A percentile compares a stretch with the other conserved stretches of the same genome.
Evolutionary conservation across 441 rosid genomes (phyloP).

Genomic region (Biscutella laevigata): DNA sequence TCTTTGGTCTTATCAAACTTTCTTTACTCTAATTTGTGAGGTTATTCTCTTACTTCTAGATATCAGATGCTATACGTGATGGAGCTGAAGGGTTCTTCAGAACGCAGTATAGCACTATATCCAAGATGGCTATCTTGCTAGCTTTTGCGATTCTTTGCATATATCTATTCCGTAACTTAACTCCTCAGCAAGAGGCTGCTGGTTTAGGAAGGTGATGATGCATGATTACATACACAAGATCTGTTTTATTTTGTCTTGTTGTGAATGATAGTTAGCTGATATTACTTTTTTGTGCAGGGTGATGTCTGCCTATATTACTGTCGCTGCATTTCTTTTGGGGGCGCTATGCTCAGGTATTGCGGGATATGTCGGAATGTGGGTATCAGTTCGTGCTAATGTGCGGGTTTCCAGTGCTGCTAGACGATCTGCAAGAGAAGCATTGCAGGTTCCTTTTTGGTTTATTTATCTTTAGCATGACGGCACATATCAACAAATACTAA

Average conservation of each 20-base stretch:
- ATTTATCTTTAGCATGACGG: not conserved
- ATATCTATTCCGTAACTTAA: constrained; percentile 71
- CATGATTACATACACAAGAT: constrained; percentile 12
- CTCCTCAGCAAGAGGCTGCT: constrained; percentile 93
- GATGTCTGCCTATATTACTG: constrained; percentile 81
- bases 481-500: constrained; percentile 8
- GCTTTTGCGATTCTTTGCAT: constrained; percentile 79
- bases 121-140: constrained; percentile 88
- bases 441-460: constrained; percentile 51
- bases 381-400: constrained; percentile 96
- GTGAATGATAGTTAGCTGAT: constrained; percentile 13
- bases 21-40: constrained; percentile 15
- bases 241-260: not conserved
- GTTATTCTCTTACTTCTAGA: constrained; percentile 44
- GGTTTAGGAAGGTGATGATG: constrained; percentile 76
- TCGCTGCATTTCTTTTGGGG: constrained; percentile 89
- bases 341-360: constrained; percentile 93
- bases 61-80: constrained; percentile 98
- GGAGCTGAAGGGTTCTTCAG: constrained; percentile 99
- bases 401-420: constrained; percentile 98
- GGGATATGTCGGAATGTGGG: constrained; percentile 99
- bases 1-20: not conserved
- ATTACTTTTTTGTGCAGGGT: constrained; percentile 45
- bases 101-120: constrained; percentile 92
- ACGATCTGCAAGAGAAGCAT: constrained; percentile 95